Conservation (phyloP, 2,329 filamentous ascomycete genomes). For the Zopfia rhizophila region DNA sequence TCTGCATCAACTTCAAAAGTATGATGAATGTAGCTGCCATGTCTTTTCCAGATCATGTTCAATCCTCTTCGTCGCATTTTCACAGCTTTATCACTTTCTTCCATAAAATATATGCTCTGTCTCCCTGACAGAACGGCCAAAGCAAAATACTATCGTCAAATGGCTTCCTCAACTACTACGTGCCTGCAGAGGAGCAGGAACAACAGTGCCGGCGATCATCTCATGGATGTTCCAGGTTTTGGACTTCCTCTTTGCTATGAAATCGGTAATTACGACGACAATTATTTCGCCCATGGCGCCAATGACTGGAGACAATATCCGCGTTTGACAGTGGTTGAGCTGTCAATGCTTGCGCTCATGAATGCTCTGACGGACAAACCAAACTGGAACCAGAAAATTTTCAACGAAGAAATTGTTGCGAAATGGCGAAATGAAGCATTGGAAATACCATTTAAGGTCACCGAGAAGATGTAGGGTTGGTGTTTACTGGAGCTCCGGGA, state of each 20-base stretch:
- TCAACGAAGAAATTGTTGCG: constrained; percentile 41
- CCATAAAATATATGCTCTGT: too few species aligned
- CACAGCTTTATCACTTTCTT: too few species aligned
- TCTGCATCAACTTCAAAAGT: too few species aligned
- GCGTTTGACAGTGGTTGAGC: constrained; percentile 48
- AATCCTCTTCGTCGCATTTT: too few species aligned
- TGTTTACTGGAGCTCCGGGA: constrained; percentile 58
- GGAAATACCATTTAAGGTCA: constrained; percentile 18
- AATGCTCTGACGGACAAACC: constrained; percentile 54
- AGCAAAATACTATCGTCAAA: too few species aligned
- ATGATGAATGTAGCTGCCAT: too few species aligned
- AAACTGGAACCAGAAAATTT: constrained; percentile 54
- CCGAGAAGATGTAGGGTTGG: constrained; percentile 18
- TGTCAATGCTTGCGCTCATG: constrained; percentile 52
- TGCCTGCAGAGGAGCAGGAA: too few species aligned
- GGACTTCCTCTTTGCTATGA: constrained; percentile 26
- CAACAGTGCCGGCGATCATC: too few species aligned
- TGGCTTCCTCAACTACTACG: too few species aligned
- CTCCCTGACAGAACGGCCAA: too few species aligned
- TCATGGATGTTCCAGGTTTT: constrained; percentile 22
- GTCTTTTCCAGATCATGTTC: too few species aligned
- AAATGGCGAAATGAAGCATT: constrained; percentile 39
- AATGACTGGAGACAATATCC: neutral
- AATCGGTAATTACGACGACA: neutral
- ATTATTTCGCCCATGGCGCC: neutral